These are phyloP conservation scores for Aspergillus texensis DNA, from an alignment of 2,329 filamentous ascomycete genomes.

Conservation along the genomic window DNA sequence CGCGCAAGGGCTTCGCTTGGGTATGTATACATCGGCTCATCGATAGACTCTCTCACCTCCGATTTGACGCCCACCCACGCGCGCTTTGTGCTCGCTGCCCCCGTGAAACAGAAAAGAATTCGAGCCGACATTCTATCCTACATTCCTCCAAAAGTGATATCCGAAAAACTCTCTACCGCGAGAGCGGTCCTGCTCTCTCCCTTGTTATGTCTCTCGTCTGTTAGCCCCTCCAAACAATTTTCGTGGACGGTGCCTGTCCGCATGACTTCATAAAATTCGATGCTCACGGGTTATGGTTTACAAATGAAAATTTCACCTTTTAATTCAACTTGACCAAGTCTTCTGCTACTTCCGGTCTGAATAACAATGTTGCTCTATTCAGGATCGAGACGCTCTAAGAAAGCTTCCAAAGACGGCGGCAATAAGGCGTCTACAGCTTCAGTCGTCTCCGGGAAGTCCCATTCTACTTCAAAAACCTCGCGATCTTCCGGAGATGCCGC, in stretches of 20 bases:
- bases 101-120: not conserved
- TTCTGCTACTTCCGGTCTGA: conserved; percentile 17
- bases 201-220: conserved; percentile 23
- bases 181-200: conserved; percentile 13
- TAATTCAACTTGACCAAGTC: conserved; percentile 1
- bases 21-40: conserved; percentile 1
- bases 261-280: conserved; percentile 12
- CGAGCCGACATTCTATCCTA: conserved; percentile 20
- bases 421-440: conserved; percentile 32
- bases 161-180: conserved; percentile 10
- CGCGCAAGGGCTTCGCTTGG: not conserved
- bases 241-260: conserved; percentile 11
- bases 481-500: conserved; percentile 22
- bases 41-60: not conserved
- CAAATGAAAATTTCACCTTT: conserved; percentile 5
- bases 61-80: not conserved
- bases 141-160: conserved; percentile 17
- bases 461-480: conserved; percentile 23
- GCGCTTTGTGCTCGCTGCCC: not conserved
- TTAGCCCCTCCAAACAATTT: conserved; percentile 9
- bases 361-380: conserved; percentile 35
- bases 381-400: conserved; percentile 28
- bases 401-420: conserved; percentile 31
- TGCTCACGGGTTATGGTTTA: conserved; percentile 13
- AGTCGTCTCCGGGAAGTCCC: conserved; percentile 20